Evolutionary conservation across 371 early-diverging fungal genomes (phyloP).

Genomic region (Saksenaea vasiformis): DNA sequence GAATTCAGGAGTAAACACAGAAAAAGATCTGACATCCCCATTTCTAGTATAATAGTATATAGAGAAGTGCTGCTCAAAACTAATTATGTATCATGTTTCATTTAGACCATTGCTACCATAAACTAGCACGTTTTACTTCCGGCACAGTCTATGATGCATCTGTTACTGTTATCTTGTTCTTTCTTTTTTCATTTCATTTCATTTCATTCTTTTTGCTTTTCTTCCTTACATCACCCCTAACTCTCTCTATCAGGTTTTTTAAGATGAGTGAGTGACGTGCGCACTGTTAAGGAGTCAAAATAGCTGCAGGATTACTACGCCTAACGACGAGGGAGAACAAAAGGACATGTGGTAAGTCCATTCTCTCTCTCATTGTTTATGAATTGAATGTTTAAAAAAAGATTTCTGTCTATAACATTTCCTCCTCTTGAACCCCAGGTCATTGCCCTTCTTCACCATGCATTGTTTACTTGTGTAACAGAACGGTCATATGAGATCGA

Average conservation of each 20-base stretch:
- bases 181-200: too few relatives aligned
- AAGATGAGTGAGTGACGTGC: background rate
- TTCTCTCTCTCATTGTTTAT: too few relatives aligned
- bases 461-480: background rate
- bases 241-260: background rate
- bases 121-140: too few relatives aligned
- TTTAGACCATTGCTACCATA: too few relatives aligned
- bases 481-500: background rate
- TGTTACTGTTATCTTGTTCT: too few relatives aligned
- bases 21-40: background rate
- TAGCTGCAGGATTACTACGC: background rate
- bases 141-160: too few relatives aligned
- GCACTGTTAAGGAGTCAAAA: background rate
- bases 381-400: too few relatives aligned
- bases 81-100: background rate
- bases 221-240: too few relatives aligned
- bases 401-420: too few relatives aligned
- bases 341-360: background rate
- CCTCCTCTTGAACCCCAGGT: too few relatives aligned
- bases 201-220: too few relatives aligned
- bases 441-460: background rate
- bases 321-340: background rate
- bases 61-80: background rate
- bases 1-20: conserved; percentile 5
- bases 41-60: background rate